These are phyloP conservation scores for Fusarium sp. DNA, from an alignment of 2,329 filamentous ascomycete genomes.

Conservation along the genomic window DNA sequence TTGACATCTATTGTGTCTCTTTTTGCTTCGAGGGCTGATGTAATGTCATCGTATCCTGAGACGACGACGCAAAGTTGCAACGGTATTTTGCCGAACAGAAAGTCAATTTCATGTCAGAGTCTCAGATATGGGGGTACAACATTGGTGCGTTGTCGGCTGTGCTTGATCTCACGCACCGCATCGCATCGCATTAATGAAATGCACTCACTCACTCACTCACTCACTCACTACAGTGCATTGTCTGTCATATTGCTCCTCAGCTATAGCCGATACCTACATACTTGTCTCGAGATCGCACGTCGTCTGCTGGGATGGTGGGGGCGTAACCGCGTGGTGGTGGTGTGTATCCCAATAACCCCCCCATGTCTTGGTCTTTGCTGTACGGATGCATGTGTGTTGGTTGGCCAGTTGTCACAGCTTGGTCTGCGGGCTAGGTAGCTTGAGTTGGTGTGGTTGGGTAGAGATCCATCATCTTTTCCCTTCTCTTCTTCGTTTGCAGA, in stretches of 20 bases:
- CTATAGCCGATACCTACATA: constrained; percentile 16
- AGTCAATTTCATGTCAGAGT: constrained; percentile 12
- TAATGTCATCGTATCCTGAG: constrained; percentile 9
- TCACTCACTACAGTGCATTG: constrained; percentile 1
- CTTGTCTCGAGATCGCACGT: constrained; percentile 24
- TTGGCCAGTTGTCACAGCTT: constrained; percentile 35
- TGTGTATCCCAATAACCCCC: not conserved
- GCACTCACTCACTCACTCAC: not conserved
- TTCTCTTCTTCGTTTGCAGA: not conserved
- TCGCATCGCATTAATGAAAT: constrained; percentile 10
- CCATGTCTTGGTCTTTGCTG: constrained; percentile 14
- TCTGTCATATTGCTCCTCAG: constrained; percentile 23
- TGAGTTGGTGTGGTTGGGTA: constrained; percentile 35
- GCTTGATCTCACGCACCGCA: constrained; percentile 31
- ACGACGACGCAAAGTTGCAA: not conserved
- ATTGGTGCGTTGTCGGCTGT: constrained; percentile 33
- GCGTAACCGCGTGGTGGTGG: constrained; percentile 10
- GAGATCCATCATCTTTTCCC: constrained; percentile 11
- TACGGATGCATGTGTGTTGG: constrained; percentile 27
- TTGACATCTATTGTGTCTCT: constrained; percentile 10
- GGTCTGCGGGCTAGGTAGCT: constrained; percentile 12
- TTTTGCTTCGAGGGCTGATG: not conserved
- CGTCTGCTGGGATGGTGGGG: constrained; percentile 32
- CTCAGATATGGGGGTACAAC: not conserved
- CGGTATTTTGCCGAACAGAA: not conserved